Evolutionary conservation across 805 yeast genomes (phyloP), one percentile per base, ranked within the genome.

Genomic region (Hanseniaspora jakobsenii): DNA sequence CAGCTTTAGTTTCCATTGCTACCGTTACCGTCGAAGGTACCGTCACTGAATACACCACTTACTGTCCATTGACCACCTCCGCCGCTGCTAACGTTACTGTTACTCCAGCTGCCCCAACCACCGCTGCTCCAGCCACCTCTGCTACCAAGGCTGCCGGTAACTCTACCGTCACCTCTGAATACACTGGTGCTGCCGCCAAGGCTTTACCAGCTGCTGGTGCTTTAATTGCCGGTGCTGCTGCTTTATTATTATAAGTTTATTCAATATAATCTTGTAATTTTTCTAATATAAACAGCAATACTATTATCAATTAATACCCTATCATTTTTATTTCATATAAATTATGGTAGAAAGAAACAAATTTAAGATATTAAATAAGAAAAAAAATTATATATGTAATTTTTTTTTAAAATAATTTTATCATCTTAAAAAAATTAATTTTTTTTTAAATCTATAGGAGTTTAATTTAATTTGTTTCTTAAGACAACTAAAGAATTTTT

Each of bases 151-250:
- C 30, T 32, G 7, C 32, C 9, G 36, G 27, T 22, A 23, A 28
- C 36, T 27, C 39, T 21, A 38, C 44, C 32, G 43, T 32, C 17
- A 23, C 62, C 46, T 61, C 66, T 41, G 54, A 54, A 48, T 59
- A 55, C 59, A 59, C 64, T 50, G 60, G 65, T 23, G 71, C 65
- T 52, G 71, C 71, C 49, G 68, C 54, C 44, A 64, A 57, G 57
- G 67, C 66, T 51, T 60, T 63, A 49, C 69, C 70, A 64, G 69
- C 70, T 56, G 67, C 63, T 53, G 70, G 70, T 58, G 70, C 70
- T 56, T 58, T 66, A 51, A 60, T 68, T 49, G 72, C 71, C 50
- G 72, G 72, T 66, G 66, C 64, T 55, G 91, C 98, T 48, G 91
- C 41, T 43, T 61, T 66, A 58, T 63, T 66, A 61, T 65, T 66